Evolutionary conservation across 768 basidiomycete species (phyloP), one percentile per base, ranked within the genome.

Genomic region (Lanmaoa pseudosensibilis): DNA sequence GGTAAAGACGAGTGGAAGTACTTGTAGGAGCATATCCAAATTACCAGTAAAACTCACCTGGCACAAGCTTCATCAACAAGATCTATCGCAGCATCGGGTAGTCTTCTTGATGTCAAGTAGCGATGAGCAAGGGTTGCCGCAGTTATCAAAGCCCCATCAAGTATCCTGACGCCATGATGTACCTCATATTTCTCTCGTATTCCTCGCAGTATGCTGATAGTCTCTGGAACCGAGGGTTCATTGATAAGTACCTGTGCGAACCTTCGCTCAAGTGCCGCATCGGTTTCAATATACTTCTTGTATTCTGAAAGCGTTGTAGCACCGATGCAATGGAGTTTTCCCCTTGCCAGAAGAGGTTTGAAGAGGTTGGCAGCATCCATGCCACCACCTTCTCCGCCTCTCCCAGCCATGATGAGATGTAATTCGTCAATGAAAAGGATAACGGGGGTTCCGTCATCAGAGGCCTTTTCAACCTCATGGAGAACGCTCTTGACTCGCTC

Each of bases 381-480:
- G 33, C 94, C 92, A 16, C 88, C 88, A 32, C 91, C 90, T 67
- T 88, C 86, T 2, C 83, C 76, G 18, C 92, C 92, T 50, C 86
- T 81, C 5, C 91, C 92, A 3, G 92, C 87, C 91, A 97, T 94
- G 74, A 98, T 88, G 40, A 97, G 86, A 69, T 98, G 94, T 25
- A 93, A 72, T 69, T 98, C 96, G 64, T 99, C 95, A 62, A 98
- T 85, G 80, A 98, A 98, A 37, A 99, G 83, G 59, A 98, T 92
- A 64, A 98, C 82, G 18, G 86, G 84, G 6, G 82, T 81, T 40
- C 90, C 87, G 30, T 90, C 85, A 25, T 88, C 85, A 0, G 86
- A 77, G 0, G 89, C 83, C 74, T 95, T 94, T 72, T 98, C 95
- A 58, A 98, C 87, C 74, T 98, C 96, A 70, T 88, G 86, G 54